Conservation (phyloP, 2,329 filamentous ascomycete species). For the Colletotrichum tofieldiae region DNA sequence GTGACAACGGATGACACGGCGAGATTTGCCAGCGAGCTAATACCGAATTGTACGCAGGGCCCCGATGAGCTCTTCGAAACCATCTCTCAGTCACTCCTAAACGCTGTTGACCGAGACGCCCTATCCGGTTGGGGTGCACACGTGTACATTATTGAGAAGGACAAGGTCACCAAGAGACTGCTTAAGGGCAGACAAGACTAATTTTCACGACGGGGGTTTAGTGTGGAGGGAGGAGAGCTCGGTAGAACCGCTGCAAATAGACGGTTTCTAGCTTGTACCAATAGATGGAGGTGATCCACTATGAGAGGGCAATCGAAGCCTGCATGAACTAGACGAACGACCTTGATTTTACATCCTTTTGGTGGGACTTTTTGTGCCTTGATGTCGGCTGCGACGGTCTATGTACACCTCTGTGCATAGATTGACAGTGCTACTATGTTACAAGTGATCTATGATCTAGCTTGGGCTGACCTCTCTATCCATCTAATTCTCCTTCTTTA, state of each 20-base stretch:
- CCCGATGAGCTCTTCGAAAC: constrained; percentile 99
- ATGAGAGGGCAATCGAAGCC: constrained; percentile 33
- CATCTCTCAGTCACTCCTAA: constrained; percentile 94
- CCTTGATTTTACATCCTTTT: constrained; percentile 29
- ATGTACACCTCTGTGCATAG: constrained; percentile 37
- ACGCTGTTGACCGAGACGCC: constrained; percentile 96
- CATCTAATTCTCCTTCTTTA: constrained; percentile 70
- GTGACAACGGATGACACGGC: constrained; percentile 50
- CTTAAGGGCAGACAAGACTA: constrained; percentile 98
- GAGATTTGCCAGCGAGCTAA: constrained; percentile 42
- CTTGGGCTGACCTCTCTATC: constrained; percentile 43
- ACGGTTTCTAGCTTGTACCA: constrained; percentile 52
- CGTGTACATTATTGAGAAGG: constrained; percentile 99
- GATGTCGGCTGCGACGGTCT: constrained; percentile 28
- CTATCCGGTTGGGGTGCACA: constrained; percentile 98
- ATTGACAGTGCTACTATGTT: constrained; percentile 47
- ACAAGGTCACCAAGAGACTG: constrained; percentile 99
- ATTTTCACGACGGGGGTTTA: constrained; percentile 36
- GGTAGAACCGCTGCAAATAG: constrained; percentile 37
- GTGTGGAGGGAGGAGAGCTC: constrained; percentile 20
- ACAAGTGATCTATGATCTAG: constrained; percentile 51
- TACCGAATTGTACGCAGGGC: constrained; percentile 64
- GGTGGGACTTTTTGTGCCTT: constrained; percentile 16
- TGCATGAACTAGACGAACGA: constrained; percentile 41
- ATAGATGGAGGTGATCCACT: constrained; percentile 50